These are phyloP conservation scores for Conringia planisiliqua DNA, from an alignment of 345 rosid species.

Conservation along the genomic window DNA sequence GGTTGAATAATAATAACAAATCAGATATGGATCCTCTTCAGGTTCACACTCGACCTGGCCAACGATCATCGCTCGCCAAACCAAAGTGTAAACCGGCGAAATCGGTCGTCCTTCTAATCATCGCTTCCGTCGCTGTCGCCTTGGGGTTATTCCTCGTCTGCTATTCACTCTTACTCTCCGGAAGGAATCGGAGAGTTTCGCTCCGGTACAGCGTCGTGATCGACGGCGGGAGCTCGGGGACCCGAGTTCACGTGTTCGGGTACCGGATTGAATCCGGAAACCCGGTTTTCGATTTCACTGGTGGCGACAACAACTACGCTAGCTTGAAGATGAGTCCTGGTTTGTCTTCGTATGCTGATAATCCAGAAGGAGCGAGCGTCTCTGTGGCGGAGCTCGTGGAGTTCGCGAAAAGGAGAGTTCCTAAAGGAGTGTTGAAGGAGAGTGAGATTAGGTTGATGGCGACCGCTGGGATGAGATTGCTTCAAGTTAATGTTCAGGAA, in stretches of 20 bases:
- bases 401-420: conserved; percentile 58
- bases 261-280: conserved; percentile 35
- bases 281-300: conserved; percentile 49
- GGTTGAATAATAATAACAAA: conserved; percentile 32
- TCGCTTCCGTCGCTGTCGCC: conserved; percentile 25
- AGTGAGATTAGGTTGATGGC: conserved; percentile 92
- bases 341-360: conserved; percentile 57
- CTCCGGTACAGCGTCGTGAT: conserved; percentile 47
- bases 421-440: conserved; percentile 50
- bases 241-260: conserved; percentile 63
- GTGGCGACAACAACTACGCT: conserved; percentile 30
- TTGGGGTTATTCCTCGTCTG: conserved; percentile 26
- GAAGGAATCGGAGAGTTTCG: neutral
- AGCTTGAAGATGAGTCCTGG: conserved; percentile 78
- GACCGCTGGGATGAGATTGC: conserved; percentile 87
- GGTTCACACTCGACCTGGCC: conserved; percentile 46
- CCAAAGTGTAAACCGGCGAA: conserved; percentile 30
- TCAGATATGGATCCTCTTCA: conserved; percentile 54
- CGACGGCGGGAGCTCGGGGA: conserved; percentile 92
- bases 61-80: conserved; percentile 38
- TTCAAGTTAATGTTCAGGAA: conserved; percentile 48
- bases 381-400: conserved; percentile 61
- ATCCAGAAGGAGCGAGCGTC: conserved; percentile 52
- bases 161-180: conserved; percentile 30
- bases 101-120: conserved; percentile 21